phyloP scores from a whole-genome alignment of 2,329 filamentous ascomycete species.

The Botrytis galanthina region DNA sequence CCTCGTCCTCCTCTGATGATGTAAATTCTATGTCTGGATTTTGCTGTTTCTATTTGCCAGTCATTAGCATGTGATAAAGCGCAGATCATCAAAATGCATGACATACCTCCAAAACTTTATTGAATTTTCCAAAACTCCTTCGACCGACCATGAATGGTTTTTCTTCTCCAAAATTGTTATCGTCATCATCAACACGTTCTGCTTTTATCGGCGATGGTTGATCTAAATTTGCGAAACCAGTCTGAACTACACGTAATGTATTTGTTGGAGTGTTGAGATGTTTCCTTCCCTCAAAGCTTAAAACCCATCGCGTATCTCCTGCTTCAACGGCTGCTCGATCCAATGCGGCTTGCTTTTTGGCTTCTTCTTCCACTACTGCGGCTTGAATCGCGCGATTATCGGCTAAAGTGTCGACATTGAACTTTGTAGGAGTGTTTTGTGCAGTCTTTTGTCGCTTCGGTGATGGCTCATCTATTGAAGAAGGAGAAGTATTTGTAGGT shows the following conservation, averaged over 20 bases:
- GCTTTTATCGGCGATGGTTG: constrained; percentile 26
- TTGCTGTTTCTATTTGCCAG: constrained; percentile 40
- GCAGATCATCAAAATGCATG: neutral
- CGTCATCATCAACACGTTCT: constrained; percentile 31
- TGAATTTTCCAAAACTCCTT: constrained; percentile 51
- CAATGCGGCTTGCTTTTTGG: constrained; percentile 59
- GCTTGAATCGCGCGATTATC: constrained; percentile 61
- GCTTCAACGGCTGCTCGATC: constrained; percentile 60
- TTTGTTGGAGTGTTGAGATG: constrained; percentile 35
- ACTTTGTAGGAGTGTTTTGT: constrained; percentile 39
- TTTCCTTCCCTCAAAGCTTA: constrained; percentile 52
- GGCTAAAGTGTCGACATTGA: constrained; percentile 46
- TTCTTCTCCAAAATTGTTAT: constrained; percentile 35
- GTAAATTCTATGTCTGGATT: constrained; percentile 39
- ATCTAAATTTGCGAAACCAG: constrained; percentile 55
- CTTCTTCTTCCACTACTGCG: constrained; percentile 65
- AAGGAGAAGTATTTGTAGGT: constrained; percentile 43
- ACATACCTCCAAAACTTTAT: constrained; percentile 40
- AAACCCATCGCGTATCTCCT: constrained; percentile 74
- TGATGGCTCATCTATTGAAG: constrained; percentile 50
- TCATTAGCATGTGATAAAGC: constrained; percentile 21
- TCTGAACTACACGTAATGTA: constrained; percentile 58
- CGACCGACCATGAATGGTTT: constrained; percentile 41
- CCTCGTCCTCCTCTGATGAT: constrained; percentile 38
- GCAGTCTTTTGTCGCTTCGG: constrained; percentile 62